Percentiles rank a stretch among this genome's conserved stretches.
phyloP scores from a whole-genome alignment of 352 stramenopile genomes.

The Phytophthora syringae region DNA sequence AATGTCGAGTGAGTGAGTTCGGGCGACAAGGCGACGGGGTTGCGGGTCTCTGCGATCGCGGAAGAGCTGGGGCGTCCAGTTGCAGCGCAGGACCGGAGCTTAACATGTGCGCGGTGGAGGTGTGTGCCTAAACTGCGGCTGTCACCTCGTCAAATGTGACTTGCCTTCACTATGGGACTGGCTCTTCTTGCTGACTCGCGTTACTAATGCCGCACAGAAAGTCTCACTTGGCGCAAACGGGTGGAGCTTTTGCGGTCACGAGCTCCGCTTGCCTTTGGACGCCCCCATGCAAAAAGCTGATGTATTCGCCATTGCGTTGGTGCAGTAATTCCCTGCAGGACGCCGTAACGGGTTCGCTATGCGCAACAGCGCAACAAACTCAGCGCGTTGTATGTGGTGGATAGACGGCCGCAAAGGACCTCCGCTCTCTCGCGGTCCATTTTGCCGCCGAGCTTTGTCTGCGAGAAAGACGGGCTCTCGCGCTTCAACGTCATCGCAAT shows the following conservation, averaged over 20 bases:
- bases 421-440: conserved; percentile 22
- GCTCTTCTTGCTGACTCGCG: conserved; percentile 36
- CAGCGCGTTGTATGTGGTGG: conserved; percentile 3
- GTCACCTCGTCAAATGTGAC: conserved; percentile 28
- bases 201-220: conserved; percentile 25
- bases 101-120: conserved; percentile 19
- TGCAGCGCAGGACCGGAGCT: conserved; percentile 17
- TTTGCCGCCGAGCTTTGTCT: conserved; percentile 21
- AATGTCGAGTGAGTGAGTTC: conserved; percentile 23
- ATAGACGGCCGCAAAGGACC: conserved; percentile 11
- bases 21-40: conserved; percentile 3
- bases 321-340: background rate
- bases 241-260: too few relatives aligned
- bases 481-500: conserved; percentile 32
- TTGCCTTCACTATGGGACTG: conserved; percentile 24
- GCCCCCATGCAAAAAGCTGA: too few relatives aligned
- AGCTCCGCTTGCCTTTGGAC: conserved; percentile 3
- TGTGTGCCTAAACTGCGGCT: conserved; percentile 17
- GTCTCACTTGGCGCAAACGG: conserved; percentile 21
- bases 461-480: conserved; percentile 22
- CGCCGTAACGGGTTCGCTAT: conserved; percentile 2
- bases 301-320: background rate
- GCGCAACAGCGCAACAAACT: too few relatives aligned
- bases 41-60: conserved; percentile 27
- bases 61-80: conserved; percentile 29